Evolutionary conservation across 2,329 filamentous ascomycete species (phyloP), one percentile per base, ranked within the genome.

Genomic region (Sporothrix inflata): DNA sequence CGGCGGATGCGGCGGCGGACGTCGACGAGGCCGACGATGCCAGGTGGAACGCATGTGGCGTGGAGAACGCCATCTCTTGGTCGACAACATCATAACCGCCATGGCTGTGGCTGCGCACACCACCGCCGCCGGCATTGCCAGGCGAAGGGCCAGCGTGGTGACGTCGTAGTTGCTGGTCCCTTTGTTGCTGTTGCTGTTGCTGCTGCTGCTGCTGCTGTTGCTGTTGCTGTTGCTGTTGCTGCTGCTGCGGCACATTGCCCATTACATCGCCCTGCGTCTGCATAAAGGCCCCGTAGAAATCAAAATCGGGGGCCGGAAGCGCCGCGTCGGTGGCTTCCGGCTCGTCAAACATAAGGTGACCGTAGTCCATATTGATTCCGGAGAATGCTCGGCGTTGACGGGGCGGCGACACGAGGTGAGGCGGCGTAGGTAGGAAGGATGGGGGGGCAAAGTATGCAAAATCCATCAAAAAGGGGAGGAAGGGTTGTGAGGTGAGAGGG

Each of bases 361-460:
- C 73, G 61, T 51, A 74, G 47, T 74, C 73, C 73, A 74, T 74
- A 45, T 16, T 34, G 38, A 27, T 14, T n/a, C n/a, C 42, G 21
- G 49, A 67, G 4, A 45, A 12, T 1, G 4, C 14, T 47, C 30
- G 66, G 34, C 30, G 49, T 27, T 42, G 34, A 34, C 49, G 49
- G 11, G 30, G 47, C 7, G 51, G 51, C 34, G 49, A 60, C 51
- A 57, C 34, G 38, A 55, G 51, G 24, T 30, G 47, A 38, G 68
- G 51, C 16, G 49, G 47, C 19, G 53, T 24, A 4, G 68, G 68
- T 14, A 45, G 38, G 21, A 57, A 49, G 45, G 30, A 63, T 8
- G 42, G 55, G 19, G 30, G 53, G 16, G 53, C 12, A 49, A 49
- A 45, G 38, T 47, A 60, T 30, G 68, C 68, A 60, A 60, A 70